These are phyloP conservation scores for Letharia lupina DNA, from an alignment of 495 filamentous ascomycete genomes.

Conservation along the genomic window DNA sequence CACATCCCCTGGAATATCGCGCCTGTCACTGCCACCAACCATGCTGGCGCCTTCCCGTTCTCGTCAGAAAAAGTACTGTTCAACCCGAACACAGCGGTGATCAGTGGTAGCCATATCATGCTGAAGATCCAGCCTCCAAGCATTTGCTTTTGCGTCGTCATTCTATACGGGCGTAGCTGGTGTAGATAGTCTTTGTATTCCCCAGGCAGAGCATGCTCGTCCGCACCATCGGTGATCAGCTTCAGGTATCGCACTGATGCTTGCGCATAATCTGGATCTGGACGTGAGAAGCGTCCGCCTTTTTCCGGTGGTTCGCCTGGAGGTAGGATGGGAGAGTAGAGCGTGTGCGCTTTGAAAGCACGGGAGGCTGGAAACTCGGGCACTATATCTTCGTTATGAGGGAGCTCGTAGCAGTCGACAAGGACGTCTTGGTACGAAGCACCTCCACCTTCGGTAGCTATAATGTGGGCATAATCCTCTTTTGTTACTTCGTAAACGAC, in stretches of 20 bases:
- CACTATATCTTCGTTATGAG: conserved; percentile 34
- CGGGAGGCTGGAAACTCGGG: conserved; percentile 34
- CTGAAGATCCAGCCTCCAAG: conserved; percentile 56
- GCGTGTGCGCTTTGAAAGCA: conserved; percentile 50
- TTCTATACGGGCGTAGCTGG: conserved; percentile 55
- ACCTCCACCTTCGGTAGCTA: conserved; percentile 85
- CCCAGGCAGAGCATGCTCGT: conserved; percentile 64
- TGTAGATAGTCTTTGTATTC: conserved; percentile 66
- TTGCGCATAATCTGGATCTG: conserved; percentile 63
- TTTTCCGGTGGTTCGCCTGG: conserved; percentile 18
- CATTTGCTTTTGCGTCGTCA: conserved; percentile 57
- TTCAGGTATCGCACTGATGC: conserved; percentile 74
- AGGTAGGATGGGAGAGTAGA: conserved; percentile 42
- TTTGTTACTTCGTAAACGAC: conserved; percentile 89
- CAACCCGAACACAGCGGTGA: conserved; percentile 43
- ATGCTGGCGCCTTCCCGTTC: conserved; percentile 56
- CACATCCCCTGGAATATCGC: conserved; percentile 52
- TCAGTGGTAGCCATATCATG: conserved; percentile 49
- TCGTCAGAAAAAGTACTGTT: conserved; percentile 47
- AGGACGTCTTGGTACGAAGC: conserved; percentile 72
- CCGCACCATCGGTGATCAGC: conserved; percentile 65
- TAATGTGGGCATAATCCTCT: conserved; percentile 73
- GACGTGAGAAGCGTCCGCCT: conserved; percentile 42
- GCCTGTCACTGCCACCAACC: conserved; percentile 47
- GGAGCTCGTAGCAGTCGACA: conserved; percentile 63